Conservation (phyloP, 2,329 filamentous ascomycete species). For the Coniochaeta pulveracea region DNA sequence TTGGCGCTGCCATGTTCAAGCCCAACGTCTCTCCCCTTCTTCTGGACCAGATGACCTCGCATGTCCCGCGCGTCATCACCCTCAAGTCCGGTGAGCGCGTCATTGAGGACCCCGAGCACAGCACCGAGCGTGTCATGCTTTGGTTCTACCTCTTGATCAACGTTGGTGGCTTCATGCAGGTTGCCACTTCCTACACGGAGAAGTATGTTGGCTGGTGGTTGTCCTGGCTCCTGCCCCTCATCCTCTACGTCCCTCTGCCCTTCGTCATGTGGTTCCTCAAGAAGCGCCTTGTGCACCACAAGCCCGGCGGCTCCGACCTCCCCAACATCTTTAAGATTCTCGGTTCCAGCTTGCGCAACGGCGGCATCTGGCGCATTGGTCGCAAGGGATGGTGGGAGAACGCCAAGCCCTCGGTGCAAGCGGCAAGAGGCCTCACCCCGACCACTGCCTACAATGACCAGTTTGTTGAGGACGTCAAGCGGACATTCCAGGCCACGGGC, state of each 20-base stretch:
- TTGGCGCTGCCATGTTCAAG: constrained; percentile 64
- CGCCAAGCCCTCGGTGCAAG: constrained; percentile 43
- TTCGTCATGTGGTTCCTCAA: constrained; percentile 28
- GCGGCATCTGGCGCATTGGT: constrained; percentile 24
- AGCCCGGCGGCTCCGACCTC: constrained; percentile 32
- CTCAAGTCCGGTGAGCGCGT: constrained; percentile 47
- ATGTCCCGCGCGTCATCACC: constrained; percentile 39
- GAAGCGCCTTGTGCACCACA: constrained; percentile 28
- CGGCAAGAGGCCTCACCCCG: constrained; percentile 25
- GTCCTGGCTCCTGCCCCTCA: constrained; percentile 23
- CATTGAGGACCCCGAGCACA: constrained; percentile 57
- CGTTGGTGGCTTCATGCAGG: constrained; percentile 38
- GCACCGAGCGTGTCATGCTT: constrained; percentile 54
- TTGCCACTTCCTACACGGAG: constrained; percentile 39
- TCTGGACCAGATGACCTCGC: constrained; percentile 52
- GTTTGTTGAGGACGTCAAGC: constrained; percentile 54
- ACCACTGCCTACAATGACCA: constrained; percentile 47
- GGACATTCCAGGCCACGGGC: constrained; percentile 48
- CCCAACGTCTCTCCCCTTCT: constrained; percentile 59
- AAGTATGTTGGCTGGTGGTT: constrained; percentile 40
- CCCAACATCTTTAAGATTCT: constrained; percentile 29
- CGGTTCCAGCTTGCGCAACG: constrained; percentile 25
- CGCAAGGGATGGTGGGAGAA: constrained; percentile 44
- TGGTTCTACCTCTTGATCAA: constrained; percentile 50
- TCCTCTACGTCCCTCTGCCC: constrained; percentile 29